Conservation (phyloP, 305 asterid species). For the Fraxinus baroniana region DNA sequence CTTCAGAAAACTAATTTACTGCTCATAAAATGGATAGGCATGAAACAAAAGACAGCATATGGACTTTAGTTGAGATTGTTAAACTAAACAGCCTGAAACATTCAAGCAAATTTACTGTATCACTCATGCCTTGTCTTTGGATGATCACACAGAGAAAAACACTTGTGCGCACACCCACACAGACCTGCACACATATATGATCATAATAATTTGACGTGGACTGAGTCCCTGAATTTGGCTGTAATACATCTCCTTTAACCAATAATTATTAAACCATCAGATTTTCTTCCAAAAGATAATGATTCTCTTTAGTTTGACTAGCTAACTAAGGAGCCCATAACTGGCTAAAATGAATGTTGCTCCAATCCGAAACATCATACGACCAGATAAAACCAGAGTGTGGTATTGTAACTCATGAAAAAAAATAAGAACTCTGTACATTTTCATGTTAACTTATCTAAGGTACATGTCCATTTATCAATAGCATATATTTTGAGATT, state of each 20-base stretch:
- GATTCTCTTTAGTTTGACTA: background rate
- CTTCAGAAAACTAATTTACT: background rate
- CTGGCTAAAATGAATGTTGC: background rate
- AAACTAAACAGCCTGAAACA: background rate
- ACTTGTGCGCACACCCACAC: background rate
- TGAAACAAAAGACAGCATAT: background rate
- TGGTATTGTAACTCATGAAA: background rate
- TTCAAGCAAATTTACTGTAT: background rate
- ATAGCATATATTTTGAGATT: conserved; percentile 4
- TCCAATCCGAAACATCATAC: background rate
- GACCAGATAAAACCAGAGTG: background rate
- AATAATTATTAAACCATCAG: background rate
- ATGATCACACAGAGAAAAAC: background rate
- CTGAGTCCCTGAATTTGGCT: background rate
- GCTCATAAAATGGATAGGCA: background rate
- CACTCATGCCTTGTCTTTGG: background rate
- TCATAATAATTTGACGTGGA: background rate
- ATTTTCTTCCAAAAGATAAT: background rate
- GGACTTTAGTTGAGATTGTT: background rate
- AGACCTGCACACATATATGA: background rate
- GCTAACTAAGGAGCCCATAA: background rate
- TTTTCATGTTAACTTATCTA: background rate
- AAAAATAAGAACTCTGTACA: background rate
- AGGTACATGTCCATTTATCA: background rate
- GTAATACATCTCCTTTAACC: background rate